Conservation (phyloP, 768 basidiomycete genomes). For the Cystofilobasidium macerans region DNA sequence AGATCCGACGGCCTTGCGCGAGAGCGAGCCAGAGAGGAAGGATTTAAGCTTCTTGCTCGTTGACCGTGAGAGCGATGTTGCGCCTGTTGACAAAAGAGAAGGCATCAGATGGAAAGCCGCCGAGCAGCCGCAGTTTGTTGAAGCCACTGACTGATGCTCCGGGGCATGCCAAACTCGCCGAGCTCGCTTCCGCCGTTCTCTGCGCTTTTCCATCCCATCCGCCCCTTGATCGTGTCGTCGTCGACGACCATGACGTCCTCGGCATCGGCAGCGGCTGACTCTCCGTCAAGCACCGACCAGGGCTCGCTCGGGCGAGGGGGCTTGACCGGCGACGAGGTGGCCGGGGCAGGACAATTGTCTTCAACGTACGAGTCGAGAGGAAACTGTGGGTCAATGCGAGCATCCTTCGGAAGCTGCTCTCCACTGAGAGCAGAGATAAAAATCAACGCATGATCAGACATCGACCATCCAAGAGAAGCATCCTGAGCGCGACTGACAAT, state of each 20-base stretch:
- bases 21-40: neutral
- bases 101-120: neutral
- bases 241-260: neutral
- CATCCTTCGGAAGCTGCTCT: conserved; percentile 7
- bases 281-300: conserved; percentile 13
- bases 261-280: neutral
- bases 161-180: conserved; percentile 10
- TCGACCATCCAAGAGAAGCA: neutral
- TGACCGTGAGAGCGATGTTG: neutral
- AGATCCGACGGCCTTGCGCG: neutral
- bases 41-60: conserved; percentile 15
- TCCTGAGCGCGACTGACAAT: conserved; percentile 2
- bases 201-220: conserved; percentile 17
- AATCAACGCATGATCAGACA: neutral
- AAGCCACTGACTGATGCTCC: conserved; percentile 4
- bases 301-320: conserved; percentile 12
- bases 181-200: conserved; percentile 8
- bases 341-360: neutral
- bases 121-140: neutral
- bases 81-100: neutral
- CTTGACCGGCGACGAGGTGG: neutral
- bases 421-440: neutral
- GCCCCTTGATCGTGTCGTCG: neutral
- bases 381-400: conserved; percentile 4
- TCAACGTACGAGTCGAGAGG: neutral